A percentile compares a stretch with the other conserved stretches of the same genome.
Evolutionary conservation across 2,329 filamentous ascomycete genomes (phyloP).

Genomic region (Trichophyton benhamiae): DNA sequence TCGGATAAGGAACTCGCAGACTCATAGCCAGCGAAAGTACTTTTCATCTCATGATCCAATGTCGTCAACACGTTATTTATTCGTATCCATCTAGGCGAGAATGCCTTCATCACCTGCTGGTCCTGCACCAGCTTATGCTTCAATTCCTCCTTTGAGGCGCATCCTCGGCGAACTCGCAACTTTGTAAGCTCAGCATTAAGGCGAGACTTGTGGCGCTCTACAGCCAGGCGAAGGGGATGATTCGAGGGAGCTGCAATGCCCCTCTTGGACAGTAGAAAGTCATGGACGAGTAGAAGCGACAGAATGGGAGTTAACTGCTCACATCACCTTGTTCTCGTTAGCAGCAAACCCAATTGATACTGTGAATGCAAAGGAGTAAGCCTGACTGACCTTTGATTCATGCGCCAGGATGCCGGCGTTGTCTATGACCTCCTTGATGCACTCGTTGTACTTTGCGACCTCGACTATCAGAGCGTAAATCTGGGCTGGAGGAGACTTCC

Average conservation of each 20-base stretch:
- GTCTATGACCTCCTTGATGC: constrained; percentile 85
- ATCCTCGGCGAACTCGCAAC: constrained; percentile 58
- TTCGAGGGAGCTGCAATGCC: constrained; percentile 70
- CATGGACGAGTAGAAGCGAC: constrained; percentile 71
- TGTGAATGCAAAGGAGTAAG: neutral
- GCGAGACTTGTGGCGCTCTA: constrained; percentile 71
- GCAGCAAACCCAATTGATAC: neutral
- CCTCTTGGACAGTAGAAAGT: constrained; percentile 66
- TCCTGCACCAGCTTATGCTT: constrained; percentile 28
- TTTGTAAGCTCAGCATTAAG: constrained; percentile 73
- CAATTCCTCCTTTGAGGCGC: constrained; percentile 55
- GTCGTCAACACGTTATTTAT: constrained; percentile 68
- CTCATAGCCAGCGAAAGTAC: constrained; percentile 57
- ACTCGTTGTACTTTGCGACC: constrained; percentile 75
- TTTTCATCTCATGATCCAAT: constrained; percentile 57
- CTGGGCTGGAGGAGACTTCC: constrained; percentile 68
- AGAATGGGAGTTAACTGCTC: constrained; percentile 65
- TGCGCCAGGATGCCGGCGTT: constrained; percentile 59
- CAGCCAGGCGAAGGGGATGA: constrained; percentile 62
- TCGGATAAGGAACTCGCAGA: constrained; percentile 45
- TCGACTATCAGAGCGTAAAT: constrained; percentile 80
- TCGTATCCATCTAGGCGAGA: constrained; percentile 81
- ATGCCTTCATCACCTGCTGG: constrained; percentile 20
- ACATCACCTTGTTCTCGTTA: neutral
- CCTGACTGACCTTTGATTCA: constrained; percentile 64